A percentile compares a stretch with the other conserved stretches of the same genome.
phyloP scores from a whole-genome alignment of 495 filamentous ascomycete genomes.

The Hypomontagnella monticulosa region DNA sequence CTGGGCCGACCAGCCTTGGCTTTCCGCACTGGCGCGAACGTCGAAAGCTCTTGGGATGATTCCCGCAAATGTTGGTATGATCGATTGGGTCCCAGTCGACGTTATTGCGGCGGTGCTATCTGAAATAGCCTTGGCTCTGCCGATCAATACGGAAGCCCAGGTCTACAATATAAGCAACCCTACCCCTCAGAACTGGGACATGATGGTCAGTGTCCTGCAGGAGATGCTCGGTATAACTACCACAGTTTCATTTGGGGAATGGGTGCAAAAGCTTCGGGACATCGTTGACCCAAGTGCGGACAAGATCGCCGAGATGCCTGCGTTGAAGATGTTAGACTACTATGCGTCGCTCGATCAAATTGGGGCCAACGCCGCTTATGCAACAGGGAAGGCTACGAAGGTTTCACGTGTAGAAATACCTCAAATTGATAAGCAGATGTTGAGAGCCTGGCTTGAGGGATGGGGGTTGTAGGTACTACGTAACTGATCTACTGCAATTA shows the following conservation, averaged over 20 bases:
- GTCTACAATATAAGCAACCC: slow-evolving; percentile 15
- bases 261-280: slow-evolving; percentile 12
- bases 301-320: slow-evolving; percentile 15
- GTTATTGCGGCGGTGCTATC: slow-evolving; percentile 29
- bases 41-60: slow-evolving; percentile 12
- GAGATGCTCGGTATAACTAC: neutral
- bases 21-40: slow-evolving; percentile 42
- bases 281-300: neutral
- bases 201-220: neutral
- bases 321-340: slow-evolving; percentile 19
- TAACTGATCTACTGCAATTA: too few relatives aligned
- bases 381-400: neutral
- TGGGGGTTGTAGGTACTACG: too few relatives aligned
- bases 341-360: slow-evolving; percentile 5
- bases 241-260: slow-evolving; percentile 3
- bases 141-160: slow-evolving; percentile 4
- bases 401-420: neutral
- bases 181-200: neutral
- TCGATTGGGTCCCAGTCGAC: slow-evolving; percentile 49
- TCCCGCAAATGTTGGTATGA: slow-evolving; percentile 21
- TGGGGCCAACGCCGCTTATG: neutral
- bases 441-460: neutral
- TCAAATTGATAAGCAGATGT: neutral
- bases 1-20: slow-evolving; percentile 41
- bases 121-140: slow-evolving; percentile 20